phyloP scores from a whole-genome alignment of 345 rosid genomes.

The Orychophragmus violaceus region DNA sequence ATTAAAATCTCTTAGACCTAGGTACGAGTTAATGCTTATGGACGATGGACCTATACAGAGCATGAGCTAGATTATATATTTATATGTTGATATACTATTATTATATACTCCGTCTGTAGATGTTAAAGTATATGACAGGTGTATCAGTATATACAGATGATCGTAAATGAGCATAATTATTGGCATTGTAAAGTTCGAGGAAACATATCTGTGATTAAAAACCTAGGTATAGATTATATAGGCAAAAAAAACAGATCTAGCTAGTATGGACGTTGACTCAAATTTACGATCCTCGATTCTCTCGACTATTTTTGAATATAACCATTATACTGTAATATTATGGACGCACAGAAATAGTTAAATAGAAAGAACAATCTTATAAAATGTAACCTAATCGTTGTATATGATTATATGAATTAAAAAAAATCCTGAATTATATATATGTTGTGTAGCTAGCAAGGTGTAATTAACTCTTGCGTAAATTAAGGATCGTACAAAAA shows the following conservation, averaged over 20 bases:
- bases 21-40: conserved; percentile 3
- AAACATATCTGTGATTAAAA: not conserved
- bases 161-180: conserved; percentile 8
- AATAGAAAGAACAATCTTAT: not conserved
- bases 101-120: not conserved
- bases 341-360: not conserved
- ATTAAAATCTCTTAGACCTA: not conserved
- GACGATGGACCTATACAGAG: not conserved
- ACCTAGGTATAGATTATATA: not conserved
- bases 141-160: not conserved
- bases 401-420: too few relatives aligned
- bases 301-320: not conserved
- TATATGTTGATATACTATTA: not conserved
- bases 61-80: not conserved
- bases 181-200: conserved; percentile 11
- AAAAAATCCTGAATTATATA: too few relatives aligned
- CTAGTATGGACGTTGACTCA: not conserved
- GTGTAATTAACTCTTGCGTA: too few relatives aligned
- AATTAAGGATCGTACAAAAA: not conserved
- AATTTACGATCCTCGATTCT: not conserved
- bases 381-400: not conserved
- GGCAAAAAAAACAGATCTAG: not conserved
- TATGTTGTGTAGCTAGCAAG: not conserved
- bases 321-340: not conserved
- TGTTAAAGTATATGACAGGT: not conserved